Conservation (phyloP, 257 asterid species). For the Solanum clarkiae region DNA sequence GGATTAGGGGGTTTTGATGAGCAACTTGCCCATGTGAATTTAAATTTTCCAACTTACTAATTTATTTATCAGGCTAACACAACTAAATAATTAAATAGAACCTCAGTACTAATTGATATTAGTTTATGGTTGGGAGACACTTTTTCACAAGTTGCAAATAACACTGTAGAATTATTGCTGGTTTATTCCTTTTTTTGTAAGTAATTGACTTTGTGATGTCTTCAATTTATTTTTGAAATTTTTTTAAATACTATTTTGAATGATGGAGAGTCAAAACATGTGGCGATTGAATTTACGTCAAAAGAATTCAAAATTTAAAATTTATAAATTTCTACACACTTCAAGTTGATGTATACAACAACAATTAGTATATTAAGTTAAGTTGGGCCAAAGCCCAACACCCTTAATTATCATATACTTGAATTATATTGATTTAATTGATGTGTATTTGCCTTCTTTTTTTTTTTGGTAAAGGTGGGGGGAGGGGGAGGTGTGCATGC, state of each 20-base stretch:
- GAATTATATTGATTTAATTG: too few relatives aligned
- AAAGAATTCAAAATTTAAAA: background rate
- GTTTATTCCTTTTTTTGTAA: background rate
- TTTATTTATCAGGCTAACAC: background rate
- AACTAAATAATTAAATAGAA: background rate
- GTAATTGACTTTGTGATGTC: background rate
- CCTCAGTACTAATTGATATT: background rate
- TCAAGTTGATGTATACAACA: too few relatives aligned
- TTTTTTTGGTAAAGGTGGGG: too few relatives aligned
- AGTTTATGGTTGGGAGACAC: background rate
- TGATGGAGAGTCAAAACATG: background rate
- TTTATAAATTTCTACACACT: too few relatives aligned
- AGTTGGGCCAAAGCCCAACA: background rate
- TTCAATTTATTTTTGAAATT: background rate
- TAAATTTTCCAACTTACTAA: background rate
- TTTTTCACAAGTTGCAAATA: background rate
- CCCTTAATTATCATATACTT: background rate
- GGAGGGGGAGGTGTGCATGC: too few relatives aligned
- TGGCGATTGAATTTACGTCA: background rate
- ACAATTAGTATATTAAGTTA: too few relatives aligned
- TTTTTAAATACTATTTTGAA: background rate
- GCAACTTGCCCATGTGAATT: background rate
- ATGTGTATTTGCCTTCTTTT: background rate
- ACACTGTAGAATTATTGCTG: background rate
- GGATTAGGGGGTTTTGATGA: background rate